Base-by-base conservation (phyloP, 805 yeast genomes). In the Ogataea paradorogensis region DNA sequence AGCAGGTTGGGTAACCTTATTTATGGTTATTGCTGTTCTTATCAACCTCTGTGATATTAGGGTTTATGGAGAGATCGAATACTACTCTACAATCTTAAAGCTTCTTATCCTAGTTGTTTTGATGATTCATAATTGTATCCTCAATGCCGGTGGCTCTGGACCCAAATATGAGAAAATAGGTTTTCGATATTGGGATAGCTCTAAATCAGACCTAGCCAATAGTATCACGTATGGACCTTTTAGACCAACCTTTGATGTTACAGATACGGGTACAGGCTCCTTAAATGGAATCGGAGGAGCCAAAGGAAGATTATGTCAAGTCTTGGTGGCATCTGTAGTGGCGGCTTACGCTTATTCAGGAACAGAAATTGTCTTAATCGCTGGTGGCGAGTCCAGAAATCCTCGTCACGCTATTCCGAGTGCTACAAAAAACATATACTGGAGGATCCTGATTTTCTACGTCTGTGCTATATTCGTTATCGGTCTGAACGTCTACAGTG, bases 331-430 rank as follows among this genome's bases (percentile, higher is more conserved):
- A 1, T 63, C 80, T 7, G 62, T 79, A 33, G 76, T 80, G 15
- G 80, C 89, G 0, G 70, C 87, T 0, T 86, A 82, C 59, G 84
- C 95, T 0, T 86, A 81, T 53, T 78, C 84, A 34, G 95, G 95
- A 0, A 83, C 89, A 1, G 95, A 86, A 50, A 79, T 82, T 58
- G 90, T 87, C 9, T 79, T 85, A 47, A 77, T 85, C 39, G 91
- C 93, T 2, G 88, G 91, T 6, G 85, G 90, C 59, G 95, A 86
- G 59, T 84, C 90, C n/a, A 69, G 81, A 45, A 81, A 84, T 48
- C 95, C 95, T 5, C 68, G 93, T 48, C 77, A 72, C 45, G 80
- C 91, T 0, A 67, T 86, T 13, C 95, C 95, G 1, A 71, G 80
- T 9, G 91, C 93, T 1, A 84, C 90, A 2, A 79, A 72, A 50